Conservation (phyloP, 257 asterid species). For the Fraxinus pennsylvanica region DNA sequence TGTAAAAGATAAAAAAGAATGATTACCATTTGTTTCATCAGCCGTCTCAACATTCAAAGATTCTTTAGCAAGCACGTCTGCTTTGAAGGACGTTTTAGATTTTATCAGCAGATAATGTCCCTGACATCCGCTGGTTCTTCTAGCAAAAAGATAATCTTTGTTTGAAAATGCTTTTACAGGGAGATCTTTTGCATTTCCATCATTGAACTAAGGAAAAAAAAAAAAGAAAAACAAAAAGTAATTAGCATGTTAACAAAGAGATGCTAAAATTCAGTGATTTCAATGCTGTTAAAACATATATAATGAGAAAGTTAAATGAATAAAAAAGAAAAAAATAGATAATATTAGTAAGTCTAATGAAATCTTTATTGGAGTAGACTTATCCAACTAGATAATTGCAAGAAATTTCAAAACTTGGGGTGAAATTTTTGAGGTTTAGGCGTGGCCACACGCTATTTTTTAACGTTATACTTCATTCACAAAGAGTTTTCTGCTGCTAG, state of each 20-base stretch:
- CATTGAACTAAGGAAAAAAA: slow-evolving; percentile 39
- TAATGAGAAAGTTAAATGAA: too few species aligned
- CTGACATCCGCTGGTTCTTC: slow-evolving; percentile 23
- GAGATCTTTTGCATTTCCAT: slow-evolving; percentile 32
- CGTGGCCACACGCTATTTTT: not conserved
- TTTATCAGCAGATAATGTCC: slow-evolving; percentile 30
- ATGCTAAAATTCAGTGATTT: not conserved
- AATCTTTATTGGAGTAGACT: not conserved
- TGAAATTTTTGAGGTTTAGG: not conserved
- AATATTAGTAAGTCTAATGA: not conserved
- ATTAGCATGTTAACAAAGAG: not conserved
- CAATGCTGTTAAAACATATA: not conserved
- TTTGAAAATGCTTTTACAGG: slow-evolving; percentile 30
- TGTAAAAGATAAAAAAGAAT: slow-evolving; percentile 14
- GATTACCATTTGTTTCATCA: slow-evolving; percentile 48
- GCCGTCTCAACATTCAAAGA: slow-evolving; percentile 39
- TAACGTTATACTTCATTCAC: too few species aligned
- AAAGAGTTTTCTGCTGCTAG: too few species aligned
- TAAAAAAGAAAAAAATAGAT: not conserved
- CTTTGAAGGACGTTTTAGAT: slow-evolving; percentile 54
- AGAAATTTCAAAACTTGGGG: not conserved
- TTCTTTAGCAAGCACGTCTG: slow-evolving; percentile 46
- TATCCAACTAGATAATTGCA: not conserved
- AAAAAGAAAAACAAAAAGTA: not conserved
- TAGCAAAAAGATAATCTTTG: slow-evolving; percentile 23